Percentiles rank a stretch among this genome's conserved stretches.
Evolutionary conservation across 805 yeast species (phyloP).

Genomic region (Saturnispora galanensis): DNA sequence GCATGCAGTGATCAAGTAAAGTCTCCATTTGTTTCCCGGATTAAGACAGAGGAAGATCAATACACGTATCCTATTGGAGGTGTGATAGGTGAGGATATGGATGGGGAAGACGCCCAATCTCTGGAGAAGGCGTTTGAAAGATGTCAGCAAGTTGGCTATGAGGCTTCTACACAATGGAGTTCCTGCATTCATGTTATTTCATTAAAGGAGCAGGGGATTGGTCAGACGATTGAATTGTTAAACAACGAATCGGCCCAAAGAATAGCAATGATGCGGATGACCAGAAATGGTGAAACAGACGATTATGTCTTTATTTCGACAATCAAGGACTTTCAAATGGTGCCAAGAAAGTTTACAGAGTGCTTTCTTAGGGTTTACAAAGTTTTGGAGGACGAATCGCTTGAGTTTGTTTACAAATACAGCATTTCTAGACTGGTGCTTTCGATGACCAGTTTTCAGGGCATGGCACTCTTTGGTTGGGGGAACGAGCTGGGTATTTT

Average conservation of each 20-base stretch:
- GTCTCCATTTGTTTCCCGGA: constrained; percentile 15
- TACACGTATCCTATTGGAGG: constrained; percentile 14
- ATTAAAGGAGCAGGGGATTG: constrained; percentile 24
- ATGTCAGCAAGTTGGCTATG: constrained; percentile 38
- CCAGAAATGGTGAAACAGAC: constrained; percentile 23
- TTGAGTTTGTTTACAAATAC: constrained; percentile 54
- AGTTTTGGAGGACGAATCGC: constrained; percentile 26
- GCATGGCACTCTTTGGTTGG: constrained; percentile 50
- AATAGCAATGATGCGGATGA: constrained; percentile 25
- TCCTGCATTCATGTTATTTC: constrained; percentile 47
- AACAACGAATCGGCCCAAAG: constrained; percentile 33
- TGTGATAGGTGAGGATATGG: constrained; percentile 17
- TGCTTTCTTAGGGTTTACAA: constrained; percentile 31
- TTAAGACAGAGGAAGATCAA: constrained; percentile 8
- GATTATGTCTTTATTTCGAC: constrained; percentile 40
- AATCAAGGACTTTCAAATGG: constrained; percentile 20
- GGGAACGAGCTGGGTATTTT: constrained; percentile 46
- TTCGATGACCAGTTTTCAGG: constrained; percentile 47
- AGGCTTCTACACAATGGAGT: constrained; percentile 30
- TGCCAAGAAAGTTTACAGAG: constrained; percentile 21
- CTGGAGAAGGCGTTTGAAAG: constrained; percentile 23
- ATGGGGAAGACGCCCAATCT: constrained; percentile 13
- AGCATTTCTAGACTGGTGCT: constrained; percentile 36
- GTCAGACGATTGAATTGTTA: constrained; percentile 36
- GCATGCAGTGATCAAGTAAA: constrained; percentile 35